phyloP scores from a whole-genome alignment of 2,329 filamentous ascomycete species.

The Thelonectria blattea region DNA sequence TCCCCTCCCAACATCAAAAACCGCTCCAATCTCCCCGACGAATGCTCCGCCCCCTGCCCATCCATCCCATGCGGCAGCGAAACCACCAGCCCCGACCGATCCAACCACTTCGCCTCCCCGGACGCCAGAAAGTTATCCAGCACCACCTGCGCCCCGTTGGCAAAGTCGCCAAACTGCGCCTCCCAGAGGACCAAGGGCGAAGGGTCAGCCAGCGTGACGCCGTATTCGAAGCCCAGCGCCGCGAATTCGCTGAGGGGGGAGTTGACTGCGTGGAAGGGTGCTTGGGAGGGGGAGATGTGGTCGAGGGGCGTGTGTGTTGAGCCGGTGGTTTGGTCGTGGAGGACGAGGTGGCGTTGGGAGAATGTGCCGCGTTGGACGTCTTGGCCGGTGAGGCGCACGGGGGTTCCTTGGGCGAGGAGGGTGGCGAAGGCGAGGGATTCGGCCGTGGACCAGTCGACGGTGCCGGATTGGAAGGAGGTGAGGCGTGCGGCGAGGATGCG shows the following conservation, averaged over 20 bases:
- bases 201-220: slow-evolving; percentile 93
- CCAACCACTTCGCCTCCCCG: slow-evolving; percentile 97
- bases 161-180: slow-evolving; percentile 98
- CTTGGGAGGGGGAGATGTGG: slow-evolving; percentile 85
- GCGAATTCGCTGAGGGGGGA: slow-evolving; percentile 78
- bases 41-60: slow-evolving; percentile 97
- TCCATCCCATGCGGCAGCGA: slow-evolving; percentile 97
- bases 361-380: slow-evolving; percentile 99
- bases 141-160: slow-evolving; percentile 98
- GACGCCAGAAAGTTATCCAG: slow-evolving; percentile 98
- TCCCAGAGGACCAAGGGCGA: slow-evolving; percentile 99
- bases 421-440: slow-evolving; percentile 94
- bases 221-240: slow-evolving; percentile 95
- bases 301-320: slow-evolving; percentile 89
- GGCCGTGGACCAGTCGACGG: slow-evolving; percentile 95
- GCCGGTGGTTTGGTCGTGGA: slow-evolving; percentile 95
- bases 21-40: slow-evolving; percentile 92
- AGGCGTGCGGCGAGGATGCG: slow-evolving; percentile 87
- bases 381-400: slow-evolving; percentile 95
- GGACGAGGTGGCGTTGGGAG: slow-evolving; percentile 93
- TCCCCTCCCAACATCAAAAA: slow-evolving; percentile 97
- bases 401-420: slow-evolving; percentile 87
- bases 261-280: slow-evolving; percentile 93
- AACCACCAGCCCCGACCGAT: slow-evolving; percentile 93
- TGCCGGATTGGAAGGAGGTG: slow-evolving; percentile 87